Conservation (phyloP, 1,284 basidiomycete genomes). For the Exobasidium rhododendri region DNA sequence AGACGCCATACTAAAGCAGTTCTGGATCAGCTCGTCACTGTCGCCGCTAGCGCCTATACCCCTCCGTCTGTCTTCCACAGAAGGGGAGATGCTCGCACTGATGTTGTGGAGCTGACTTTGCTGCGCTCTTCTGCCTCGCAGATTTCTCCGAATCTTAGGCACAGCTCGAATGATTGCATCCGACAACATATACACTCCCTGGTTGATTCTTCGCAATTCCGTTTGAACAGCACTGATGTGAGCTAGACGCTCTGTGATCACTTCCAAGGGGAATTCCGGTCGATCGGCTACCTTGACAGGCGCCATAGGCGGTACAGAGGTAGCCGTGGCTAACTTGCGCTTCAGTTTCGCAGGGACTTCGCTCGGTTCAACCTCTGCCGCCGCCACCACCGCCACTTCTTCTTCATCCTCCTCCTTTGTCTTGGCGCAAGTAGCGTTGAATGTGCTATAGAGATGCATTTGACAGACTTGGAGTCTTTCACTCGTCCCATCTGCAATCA, state of each 20-base stretch:
- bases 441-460: slow-evolving; percentile 63
- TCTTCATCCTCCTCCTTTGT: neutral
- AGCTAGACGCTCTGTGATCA: slow-evolving; percentile 79
- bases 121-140: slow-evolving; percentile 15
- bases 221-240: slow-evolving; percentile 85
- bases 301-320: slow-evolving; percentile 1
- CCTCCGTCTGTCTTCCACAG: slow-evolving; percentile 63
- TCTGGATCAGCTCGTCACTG: slow-evolving; percentile 74
- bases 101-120: neutral
- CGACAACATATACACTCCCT: slow-evolving; percentile 82
- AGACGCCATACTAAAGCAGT: slow-evolving; percentile 95
- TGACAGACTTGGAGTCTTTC: slow-evolving; percentile 74
- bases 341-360: neutral
- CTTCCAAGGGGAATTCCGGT: slow-evolving; percentile 57
- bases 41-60: slow-evolving; percentile 11
- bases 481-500: slow-evolving; percentile 67
- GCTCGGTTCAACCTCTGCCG: slow-evolving; percentile 3
- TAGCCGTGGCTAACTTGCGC: neutral
- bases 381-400: neutral
- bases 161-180: slow-evolving; percentile 80
- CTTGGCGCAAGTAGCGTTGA: slow-evolving; percentile 22
- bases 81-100: slow-evolving; percentile 61
- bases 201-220: slow-evolving; percentile 83
- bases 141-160: slow-evolving; percentile 33
- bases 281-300: neutral